Evolutionary conservation across 441 rosid species (phyloP).

Genomic region (Populus hybrid): DNA sequence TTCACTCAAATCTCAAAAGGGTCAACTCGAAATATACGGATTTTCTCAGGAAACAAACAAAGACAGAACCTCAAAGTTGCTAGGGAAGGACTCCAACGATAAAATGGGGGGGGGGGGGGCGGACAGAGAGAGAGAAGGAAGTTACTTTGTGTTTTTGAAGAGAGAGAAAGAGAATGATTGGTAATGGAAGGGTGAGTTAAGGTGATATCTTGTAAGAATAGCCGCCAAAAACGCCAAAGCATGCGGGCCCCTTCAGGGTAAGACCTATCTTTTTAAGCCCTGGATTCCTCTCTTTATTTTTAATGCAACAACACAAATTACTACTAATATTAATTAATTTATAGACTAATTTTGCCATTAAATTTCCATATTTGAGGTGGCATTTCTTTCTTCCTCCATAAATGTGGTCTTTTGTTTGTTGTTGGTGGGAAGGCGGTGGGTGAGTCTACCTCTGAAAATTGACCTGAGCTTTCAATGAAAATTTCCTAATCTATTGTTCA

Average conservation of each 20-base stretch:
- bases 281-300: background rate
- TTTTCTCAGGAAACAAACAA: constrained; percentile 6
- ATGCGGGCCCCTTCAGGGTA: constrained; percentile 12
- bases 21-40: constrained; percentile 14
- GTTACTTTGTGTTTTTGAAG: background rate
- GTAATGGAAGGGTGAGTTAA: background rate
- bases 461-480: too few relatives aligned
- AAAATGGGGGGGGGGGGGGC: background rate
- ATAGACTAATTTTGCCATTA: background rate
- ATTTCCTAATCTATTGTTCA: too few relatives aligned
- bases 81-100: too few relatives aligned
- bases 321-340: background rate
- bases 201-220: constrained; percentile 4
- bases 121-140: background rate
- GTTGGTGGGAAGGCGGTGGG: background rate
- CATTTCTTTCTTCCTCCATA: background rate
- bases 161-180: constrained; percentile 20
- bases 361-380: background rate
- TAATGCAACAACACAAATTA: background rate
- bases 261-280: background rate
- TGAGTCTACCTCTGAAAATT: background rate
- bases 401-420: background rate
- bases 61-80: background rate
- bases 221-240: constrained; percentile 55
- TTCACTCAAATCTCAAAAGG: constrained; percentile 13